Evolutionary conservation across 2,329 filamentous ascomycete species (phyloP), one percentile per base, ranked within the genome.

Genomic region (Hymenoscyphus scutula): DNA sequence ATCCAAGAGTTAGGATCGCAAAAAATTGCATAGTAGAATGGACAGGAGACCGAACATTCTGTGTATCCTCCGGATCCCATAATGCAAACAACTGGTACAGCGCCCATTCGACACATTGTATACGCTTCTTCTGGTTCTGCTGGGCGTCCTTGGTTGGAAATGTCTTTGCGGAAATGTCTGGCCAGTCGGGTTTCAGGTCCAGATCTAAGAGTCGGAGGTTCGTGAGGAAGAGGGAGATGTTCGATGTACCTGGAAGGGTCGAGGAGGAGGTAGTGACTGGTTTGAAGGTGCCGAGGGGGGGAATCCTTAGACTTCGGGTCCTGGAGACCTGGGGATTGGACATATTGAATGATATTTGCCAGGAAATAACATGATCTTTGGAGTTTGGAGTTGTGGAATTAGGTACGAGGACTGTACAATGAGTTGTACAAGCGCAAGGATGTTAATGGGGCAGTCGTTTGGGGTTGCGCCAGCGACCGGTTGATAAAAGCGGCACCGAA

Each of bases 31-130:
- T 29, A 4, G 17, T 45, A n/a, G n/a, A n/a, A n/a, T 13, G 6
- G n/a, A 19, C 10, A 53, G 53, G 25, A 10, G 70, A 79, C 48
- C 81, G 3, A 48, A 92, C 91, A 78, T 89, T 88, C 66, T 84
- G 83, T 19, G 92, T 85, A 70, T 91, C 89, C 11, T 89, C 84
- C 0, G 85, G 84, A 72, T 97, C 90, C 89, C 92, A 97, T 2
- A 96, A 78, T 41, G 84, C 81, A 75, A 97, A 97, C 15, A 99
- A 82, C 58, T 91, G 88, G 75, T 90, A 97, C n/a, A 98, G 79
- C 0, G 89, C 86, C 92, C 94, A 98, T 79, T 99, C 95, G 41
- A 93, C 86, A 64, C 86, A 86, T 69, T 90, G 87, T 41, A 96
- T 87, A 59, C 94, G 86, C 75, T 89, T 89, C 77, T 94, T 95